Base-by-base conservation (phyloP, 2,329 filamentous ascomycete species). In the Fusarium sp. region DNA sequence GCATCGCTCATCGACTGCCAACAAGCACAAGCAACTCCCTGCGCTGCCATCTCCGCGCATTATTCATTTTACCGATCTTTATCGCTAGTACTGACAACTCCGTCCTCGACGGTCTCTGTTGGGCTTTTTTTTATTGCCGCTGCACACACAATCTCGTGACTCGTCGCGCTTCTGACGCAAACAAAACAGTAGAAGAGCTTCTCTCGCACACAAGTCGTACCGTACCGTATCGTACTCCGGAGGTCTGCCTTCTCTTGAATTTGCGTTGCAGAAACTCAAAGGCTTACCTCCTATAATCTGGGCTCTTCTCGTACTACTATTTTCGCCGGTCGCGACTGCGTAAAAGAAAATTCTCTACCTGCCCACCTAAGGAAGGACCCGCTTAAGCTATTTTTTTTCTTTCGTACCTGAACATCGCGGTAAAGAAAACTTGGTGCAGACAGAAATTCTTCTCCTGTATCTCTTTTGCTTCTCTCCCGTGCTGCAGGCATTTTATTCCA, bases 171-270 rank as follows among this genome's bases (percentile, higher is more conserved):
- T 53, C 67, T 65, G 64, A 71, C 65, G 63, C 66, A 71, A 64
- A 48, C 43, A 46, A 59, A 57, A 68, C 71, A 75, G 73, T 75
- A 75, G 73, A 75, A 74, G 71, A 67, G 58, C 56, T 68, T 65
- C 61, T 72, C 52, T 71, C 56, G 56, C 65, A 61, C 65, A 73
- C 65, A 73, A 72, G 65, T 61, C 68, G 58, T 71, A 68, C 57
- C 61, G 49, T 67, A 71, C 57, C 59, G 46, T 72, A 63, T 55
- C 67, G 65, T 72, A 71, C 71, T 70, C 63, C 61, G 73, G 65
- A 73, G 66, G 62, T 64, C 67, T 75, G 56, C 66, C 58, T 72
- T 66, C 56, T 67, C 39, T 71, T 67, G 72, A 71, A 72, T 72
- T 62, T 55, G 68, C 70, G 54, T 51, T 60, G 35, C 58, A 68